Percentiles rank a stretch among this genome's conserved stretches.
phyloP scores from a whole-genome alignment of 768 basidiomycete species.

The Tylopilus vinaceipallidus region DNA sequence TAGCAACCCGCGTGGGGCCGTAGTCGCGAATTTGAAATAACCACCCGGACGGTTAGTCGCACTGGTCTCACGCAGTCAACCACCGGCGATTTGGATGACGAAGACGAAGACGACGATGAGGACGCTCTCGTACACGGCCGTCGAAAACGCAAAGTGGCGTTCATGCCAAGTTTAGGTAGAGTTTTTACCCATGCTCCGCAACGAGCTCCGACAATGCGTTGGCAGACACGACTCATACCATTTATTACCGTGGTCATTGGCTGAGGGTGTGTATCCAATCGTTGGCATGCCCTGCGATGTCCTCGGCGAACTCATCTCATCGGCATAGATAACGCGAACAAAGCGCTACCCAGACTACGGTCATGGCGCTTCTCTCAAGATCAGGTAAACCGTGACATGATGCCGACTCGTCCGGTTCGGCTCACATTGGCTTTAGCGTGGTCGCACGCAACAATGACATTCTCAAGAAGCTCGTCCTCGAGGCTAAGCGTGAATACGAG shows the following conservation, averaged over 20 bases:
- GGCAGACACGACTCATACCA: constrained; percentile 82
- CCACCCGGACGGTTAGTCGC: constrained; percentile 69
- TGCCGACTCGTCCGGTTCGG: constrained; percentile 15
- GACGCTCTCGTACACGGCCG: constrained; percentile 62
- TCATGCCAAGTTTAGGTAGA: constrained; percentile 82
- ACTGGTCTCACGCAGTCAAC: constrained; percentile 64
- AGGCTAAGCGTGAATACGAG: constrained; percentile 86
- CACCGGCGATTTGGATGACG: constrained; percentile 75
- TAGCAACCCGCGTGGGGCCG: constrained; percentile 92
- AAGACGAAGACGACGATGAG: constrained; percentile 65
- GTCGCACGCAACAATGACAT: constrained; percentile 88
- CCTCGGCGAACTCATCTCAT: constrained; percentile 18
- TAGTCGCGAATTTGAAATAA: constrained; percentile 87
- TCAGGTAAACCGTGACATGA: constrained; percentile 50
- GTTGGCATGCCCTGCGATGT: constrained; percentile 6
- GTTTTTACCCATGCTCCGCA: constrained; percentile 16
- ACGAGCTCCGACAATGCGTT: constrained; percentile 15
- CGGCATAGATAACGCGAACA: constrained; percentile 69
- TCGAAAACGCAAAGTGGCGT: constrained; percentile 75
- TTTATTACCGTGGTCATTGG: constrained; percentile 90
- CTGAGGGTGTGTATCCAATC: constrained; percentile 54
- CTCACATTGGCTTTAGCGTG: constrained; percentile 48
- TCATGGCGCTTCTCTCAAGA: constrained; percentile 72
- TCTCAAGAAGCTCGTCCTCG: constrained; percentile 80
- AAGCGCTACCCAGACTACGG: constrained; percentile 76